Percentiles rank a stretch among this genome's conserved stretches.
Evolutionary conservation across 2,329 filamentous ascomycete genomes (phyloP).

Genomic region (Neofusicoccum umdonicola): DNA sequence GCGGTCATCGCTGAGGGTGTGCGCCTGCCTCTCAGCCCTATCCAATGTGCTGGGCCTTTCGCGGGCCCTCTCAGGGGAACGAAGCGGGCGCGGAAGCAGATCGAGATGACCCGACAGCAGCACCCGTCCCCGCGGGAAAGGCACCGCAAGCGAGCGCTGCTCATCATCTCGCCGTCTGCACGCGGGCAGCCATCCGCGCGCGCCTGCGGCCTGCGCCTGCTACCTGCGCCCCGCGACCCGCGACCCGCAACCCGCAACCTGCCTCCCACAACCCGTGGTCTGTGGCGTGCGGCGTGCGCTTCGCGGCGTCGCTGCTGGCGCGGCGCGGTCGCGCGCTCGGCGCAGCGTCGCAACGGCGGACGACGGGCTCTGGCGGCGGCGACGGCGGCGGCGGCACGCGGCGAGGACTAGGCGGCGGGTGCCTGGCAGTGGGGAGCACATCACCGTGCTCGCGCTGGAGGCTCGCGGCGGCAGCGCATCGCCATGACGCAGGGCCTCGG

Average conservation of each 20-base stretch:
- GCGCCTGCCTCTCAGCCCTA: conserved; percentile 12
- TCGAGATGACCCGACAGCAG: conserved; percentile 4
- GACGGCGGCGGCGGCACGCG: background rate
- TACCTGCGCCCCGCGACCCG: background rate
- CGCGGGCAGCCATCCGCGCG: background rate
- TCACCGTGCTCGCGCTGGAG: background rate
- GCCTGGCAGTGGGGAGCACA: background rate
- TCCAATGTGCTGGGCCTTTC: conserved; percentile 14
- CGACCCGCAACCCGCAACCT: background rate
- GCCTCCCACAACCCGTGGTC: background rate
- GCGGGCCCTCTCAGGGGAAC: conserved; percentile 5
- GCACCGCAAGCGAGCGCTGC: conserved; percentile 12
- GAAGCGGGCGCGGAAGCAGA: background rate
- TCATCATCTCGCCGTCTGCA: conserved; percentile 8
- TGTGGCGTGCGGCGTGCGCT: background rate
- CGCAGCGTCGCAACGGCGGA: background rate
- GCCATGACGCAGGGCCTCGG: conserved; percentile 13
- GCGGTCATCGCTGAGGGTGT: conserved; percentile 10
- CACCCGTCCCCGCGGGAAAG: conserved; percentile 10
- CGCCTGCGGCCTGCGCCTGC: background rate
- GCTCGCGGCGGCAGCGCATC: background rate
- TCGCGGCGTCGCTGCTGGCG: background rate
- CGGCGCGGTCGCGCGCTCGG: background rate
- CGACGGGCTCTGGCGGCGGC: background rate
- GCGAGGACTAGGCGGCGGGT: background rate